Evolutionary conservation across 805 yeast species (phyloP).

Genomic region (Alloascoidea africana): DNA sequence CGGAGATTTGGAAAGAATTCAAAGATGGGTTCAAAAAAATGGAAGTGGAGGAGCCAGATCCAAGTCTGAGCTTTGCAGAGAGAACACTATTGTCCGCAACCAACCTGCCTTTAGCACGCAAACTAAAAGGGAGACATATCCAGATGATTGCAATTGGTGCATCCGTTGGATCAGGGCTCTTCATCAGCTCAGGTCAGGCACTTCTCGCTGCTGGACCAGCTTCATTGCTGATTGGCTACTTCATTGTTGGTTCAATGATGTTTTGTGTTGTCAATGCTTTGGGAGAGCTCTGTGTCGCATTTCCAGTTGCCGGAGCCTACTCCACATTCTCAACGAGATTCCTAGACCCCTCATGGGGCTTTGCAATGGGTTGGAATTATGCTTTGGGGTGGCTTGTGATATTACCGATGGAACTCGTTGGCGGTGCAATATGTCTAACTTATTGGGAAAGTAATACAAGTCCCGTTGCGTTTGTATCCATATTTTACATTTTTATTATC

Average conservation of each 20-base stretch:
- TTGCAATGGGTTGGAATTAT: slow-evolving; percentile 40
- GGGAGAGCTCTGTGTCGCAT: slow-evolving; percentile 43
- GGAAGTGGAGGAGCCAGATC: slow-evolving; percentile 21
- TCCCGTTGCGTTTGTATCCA: slow-evolving; percentile 27
- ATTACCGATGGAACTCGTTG: slow-evolving; percentile 34
- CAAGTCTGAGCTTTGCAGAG: slow-evolving; percentile 20
- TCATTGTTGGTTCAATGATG: slow-evolving; percentile 37
- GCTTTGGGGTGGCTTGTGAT: slow-evolving; percentile 33
- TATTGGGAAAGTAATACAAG: slow-evolving; percentile 27
- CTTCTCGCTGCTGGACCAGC: slow-evolving; percentile 58
- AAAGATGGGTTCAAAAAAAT: slow-evolving; percentile 21
- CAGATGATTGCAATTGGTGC: slow-evolving; percentile 73
- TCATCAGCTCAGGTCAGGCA: slow-evolving; percentile 55
- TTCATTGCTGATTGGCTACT: slow-evolving; percentile 46
- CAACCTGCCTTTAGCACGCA: slow-evolving; percentile 27
- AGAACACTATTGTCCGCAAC: slow-evolving; percentile 21
- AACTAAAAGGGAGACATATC: slow-evolving; percentile 52
- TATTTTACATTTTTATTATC: slow-evolving; percentile 28
- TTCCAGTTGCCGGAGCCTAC: slow-evolving; percentile 32
- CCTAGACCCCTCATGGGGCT: slow-evolving; percentile 35
- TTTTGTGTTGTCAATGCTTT: slow-evolving; percentile 36
- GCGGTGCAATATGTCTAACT: slow-evolving; percentile 28
- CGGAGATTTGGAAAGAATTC: slow-evolving; percentile 15
- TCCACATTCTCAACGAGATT: slow-evolving; percentile 31
- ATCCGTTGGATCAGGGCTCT: slow-evolving; percentile 68